These are phyloP conservation scores for Elongisporangium senticosum DNA, from an alignment of 352 stramenopile species.

Conservation along the genomic window DNA sequence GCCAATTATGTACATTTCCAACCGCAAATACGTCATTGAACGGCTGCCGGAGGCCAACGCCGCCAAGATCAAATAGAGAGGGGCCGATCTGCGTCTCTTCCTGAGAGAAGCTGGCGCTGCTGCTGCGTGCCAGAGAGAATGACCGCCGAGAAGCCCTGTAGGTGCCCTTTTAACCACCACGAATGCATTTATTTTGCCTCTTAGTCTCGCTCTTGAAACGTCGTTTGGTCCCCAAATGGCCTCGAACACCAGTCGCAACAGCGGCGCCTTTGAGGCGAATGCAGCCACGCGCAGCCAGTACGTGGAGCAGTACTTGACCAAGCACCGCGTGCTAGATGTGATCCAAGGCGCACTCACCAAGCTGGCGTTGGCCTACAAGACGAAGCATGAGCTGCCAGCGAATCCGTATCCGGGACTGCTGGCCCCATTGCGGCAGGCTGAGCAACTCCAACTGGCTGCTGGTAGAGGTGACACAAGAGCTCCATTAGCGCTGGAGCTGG, in stretches of 20 bases:
- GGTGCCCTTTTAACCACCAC: not conserved
- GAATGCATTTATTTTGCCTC: not conserved
- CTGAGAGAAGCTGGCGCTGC: not conserved
- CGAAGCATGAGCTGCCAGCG: slow-evolving; percentile 20
- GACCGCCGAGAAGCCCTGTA: not conserved
- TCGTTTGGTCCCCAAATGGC: not conserved
- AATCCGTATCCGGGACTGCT: slow-evolving; percentile 37
- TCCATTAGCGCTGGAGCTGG: not conserved
- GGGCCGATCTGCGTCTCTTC: slow-evolving; percentile 1
- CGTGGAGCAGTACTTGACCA: slow-evolving; percentile 36
- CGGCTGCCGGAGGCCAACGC: slow-evolving; percentile 97
- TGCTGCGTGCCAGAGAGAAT: not conserved
- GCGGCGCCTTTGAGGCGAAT: slow-evolving; percentile 11
- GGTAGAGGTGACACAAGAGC: not conserved
- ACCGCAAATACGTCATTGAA: slow-evolving; percentile 99
- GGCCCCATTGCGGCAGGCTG: slow-evolving; percentile 19
- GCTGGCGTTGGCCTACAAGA: slow-evolving; percentile 22
- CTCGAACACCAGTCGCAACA: not conserved
- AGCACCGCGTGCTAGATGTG: slow-evolving; percentile 31
- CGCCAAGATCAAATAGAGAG: slow-evolving; percentile 79
- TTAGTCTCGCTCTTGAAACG: not conserved
- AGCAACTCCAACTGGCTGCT: slow-evolving; percentile 1
- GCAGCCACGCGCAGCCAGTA: slow-evolving; percentile 21
- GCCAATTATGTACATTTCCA: slow-evolving; percentile 99
- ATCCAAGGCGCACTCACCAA: slow-evolving; percentile 21